These are phyloP conservation scores for Hypoxylon fuscum DNA, from an alignment of 495 filamentous ascomycete species.

Conservation along the genomic window DNA sequence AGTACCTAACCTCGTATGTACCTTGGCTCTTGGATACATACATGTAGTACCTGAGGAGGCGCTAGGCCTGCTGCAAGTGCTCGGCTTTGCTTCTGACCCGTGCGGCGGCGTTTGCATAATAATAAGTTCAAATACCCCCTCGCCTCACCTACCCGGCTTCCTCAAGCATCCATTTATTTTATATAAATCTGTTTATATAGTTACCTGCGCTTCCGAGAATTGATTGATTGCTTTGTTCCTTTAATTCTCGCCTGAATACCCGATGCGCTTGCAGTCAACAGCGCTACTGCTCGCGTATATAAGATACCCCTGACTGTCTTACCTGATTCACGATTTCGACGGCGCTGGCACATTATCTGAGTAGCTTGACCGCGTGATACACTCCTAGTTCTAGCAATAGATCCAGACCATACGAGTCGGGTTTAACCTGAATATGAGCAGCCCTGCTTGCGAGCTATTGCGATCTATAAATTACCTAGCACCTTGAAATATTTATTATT, in stretches of 20 bases:
- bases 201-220: slow-evolving; percentile 33
- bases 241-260: slow-evolving; percentile 33
- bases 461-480: slow-evolving; percentile 32
- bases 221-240: slow-evolving; percentile 23
- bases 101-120: slow-evolving; percentile 36
- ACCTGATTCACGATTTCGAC: slow-evolving; percentile 18
- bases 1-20: slow-evolving; percentile 9
- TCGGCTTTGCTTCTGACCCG: slow-evolving; percentile 40
- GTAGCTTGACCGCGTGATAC: slow-evolving; percentile 41
- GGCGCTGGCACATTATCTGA: slow-evolving; percentile 18
- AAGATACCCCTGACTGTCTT: slow-evolving; percentile 15
- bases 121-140: slow-evolving; percentile 37
- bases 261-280: slow-evolving; percentile 25
- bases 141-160: slow-evolving; percentile 27
- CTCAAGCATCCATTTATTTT: slow-evolving; percentile 26
- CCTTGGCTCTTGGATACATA: slow-evolving; percentile 19
- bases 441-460: slow-evolving; percentile 19
- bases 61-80: slow-evolving; percentile 28
- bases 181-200: slow-evolving; percentile 36
- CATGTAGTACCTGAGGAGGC: not conserved
- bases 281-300: slow-evolving; percentile 28
- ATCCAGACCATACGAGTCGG: slow-evolving; percentile 5
- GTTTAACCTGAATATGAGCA: slow-evolving; percentile 43
- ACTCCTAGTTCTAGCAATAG: slow-evolving; percentile 30
- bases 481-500: slow-evolving; percentile 24